phyloP scores from a whole-genome alignment of 306 rosid species.

The Leucaena leucocephala region DNA sequence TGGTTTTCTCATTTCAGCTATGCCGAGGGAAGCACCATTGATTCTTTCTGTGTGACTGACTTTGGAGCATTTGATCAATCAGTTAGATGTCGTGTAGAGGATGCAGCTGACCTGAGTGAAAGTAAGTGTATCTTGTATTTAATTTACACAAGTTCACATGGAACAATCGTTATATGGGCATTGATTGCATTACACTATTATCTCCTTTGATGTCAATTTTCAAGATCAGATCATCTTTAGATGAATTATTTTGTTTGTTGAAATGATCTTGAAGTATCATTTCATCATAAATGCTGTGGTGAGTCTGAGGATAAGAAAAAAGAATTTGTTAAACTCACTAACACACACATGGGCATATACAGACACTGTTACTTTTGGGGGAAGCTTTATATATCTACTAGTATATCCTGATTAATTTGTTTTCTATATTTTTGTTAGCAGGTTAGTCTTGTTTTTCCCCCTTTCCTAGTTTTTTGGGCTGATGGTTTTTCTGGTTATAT shows the following conservation, averaged over 20 bases:
- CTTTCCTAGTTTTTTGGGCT: constrained; percentile 25
- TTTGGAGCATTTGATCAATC: constrained; percentile 53
- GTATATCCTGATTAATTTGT: not conserved
- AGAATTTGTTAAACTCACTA: constrained; percentile 1
- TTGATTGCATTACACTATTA: not conserved
- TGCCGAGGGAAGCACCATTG: constrained; percentile 43
- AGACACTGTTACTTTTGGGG: not conserved
- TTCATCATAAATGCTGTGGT: not conserved
- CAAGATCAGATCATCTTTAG: constrained; percentile 16
- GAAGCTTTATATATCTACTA: constrained; percentile 4
- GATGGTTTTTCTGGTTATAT: constrained; percentile 41
- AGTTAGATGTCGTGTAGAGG: constrained; percentile 39
- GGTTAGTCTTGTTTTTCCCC: not conserved
- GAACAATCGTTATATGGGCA: constrained; percentile 8
- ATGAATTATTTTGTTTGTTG: constrained; percentile 14
- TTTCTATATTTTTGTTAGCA: constrained; percentile 27
- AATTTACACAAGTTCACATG: constrained; percentile 21
- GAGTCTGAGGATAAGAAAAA: not conserved
- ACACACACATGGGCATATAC: not conserved
- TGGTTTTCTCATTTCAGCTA: constrained; percentile 42
- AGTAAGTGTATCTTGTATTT: constrained; percentile 39
- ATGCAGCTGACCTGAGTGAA: constrained; percentile 46
- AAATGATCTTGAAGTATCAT: constrained; percentile 17
- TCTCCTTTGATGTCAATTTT: constrained; percentile 18
- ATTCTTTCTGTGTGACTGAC: constrained; percentile 51